phyloP scores from a whole-genome alignment of 2,329 filamentous ascomycete species.

The Penicillium occitanis region DNA sequence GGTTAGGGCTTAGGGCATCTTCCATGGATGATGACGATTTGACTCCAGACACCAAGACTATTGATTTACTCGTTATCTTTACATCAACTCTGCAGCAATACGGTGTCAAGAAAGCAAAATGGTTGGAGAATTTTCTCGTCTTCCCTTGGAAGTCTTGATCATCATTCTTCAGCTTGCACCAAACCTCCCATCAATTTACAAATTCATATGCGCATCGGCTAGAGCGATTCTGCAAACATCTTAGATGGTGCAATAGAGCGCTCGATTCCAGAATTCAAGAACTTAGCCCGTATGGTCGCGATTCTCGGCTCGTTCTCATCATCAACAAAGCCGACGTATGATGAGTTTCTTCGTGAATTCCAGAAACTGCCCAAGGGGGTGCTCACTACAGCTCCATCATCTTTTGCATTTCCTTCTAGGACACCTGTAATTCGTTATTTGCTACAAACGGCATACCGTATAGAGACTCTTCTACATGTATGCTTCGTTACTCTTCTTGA shows the following conservation, averaged over 20 bases:
- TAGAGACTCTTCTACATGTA: slow-evolving; percentile 18
- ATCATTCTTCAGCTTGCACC: not conserved
- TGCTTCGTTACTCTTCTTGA: slow-evolving; percentile 17
- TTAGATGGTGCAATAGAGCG: not conserved
- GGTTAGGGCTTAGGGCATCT: not conserved
- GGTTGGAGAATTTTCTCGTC: not conserved
- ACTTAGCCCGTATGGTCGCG: not conserved
- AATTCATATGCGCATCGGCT: slow-evolving; percentile 1
- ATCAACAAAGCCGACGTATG: not conserved
- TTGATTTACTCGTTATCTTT: not conserved
- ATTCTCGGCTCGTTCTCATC: not conserved
- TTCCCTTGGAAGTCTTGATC: not conserved
- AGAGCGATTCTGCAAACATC: not conserved
- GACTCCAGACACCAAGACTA: not conserved
- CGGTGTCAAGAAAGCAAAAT: not conserved
- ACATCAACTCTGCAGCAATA: not conserved
- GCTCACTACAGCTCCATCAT: not conserved
- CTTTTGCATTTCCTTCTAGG: not conserved
- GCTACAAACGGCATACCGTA: slow-evolving; percentile 19
- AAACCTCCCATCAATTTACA: slow-evolving; percentile 7
- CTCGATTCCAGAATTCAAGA: not conserved
- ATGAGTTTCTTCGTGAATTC: not conserved
- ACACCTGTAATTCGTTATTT: slow-evolving; percentile 10
- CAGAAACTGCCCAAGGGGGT: not conserved
- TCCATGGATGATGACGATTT: not conserved